phyloP scores from a whole-genome alignment of 768 basidiomycete genomes.

The Imleria badia region DNA sequence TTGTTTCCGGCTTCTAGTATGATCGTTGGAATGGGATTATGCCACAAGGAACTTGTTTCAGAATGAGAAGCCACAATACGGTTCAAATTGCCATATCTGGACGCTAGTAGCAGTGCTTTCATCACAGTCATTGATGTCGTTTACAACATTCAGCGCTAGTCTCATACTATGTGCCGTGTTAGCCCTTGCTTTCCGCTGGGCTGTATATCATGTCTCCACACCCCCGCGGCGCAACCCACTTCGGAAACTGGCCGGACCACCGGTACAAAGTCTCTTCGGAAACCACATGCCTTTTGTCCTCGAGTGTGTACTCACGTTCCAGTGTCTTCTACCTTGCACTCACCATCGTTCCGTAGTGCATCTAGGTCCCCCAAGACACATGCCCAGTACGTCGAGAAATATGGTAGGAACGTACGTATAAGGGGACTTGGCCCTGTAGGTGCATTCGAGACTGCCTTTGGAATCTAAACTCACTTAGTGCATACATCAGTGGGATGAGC shows the following conservation, averaged over 20 bases:
- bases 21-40: neutral
- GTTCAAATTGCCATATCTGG: neutral
- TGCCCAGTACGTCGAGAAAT: constrained; percentile 51
- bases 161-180: constrained; percentile 8
- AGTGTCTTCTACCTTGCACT: neutral
- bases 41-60: too few species aligned
- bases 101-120: constrained; percentile 12
- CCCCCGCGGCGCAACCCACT: constrained; percentile 43
- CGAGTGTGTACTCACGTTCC: constrained; percentile 44
- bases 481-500: constrained; percentile 62
- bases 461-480: constrained; percentile 14
- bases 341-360: constrained; percentile 40
- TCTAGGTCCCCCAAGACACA: constrained; percentile 52
- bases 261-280: constrained; percentile 45
- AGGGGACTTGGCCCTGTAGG: constrained; percentile 68
- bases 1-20: constrained; percentile 26
- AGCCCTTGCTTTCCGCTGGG: constrained; percentile 16
- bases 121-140: neutral
- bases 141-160: constrained; percentile 1
- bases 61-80: too few species aligned
- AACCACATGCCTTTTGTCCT: constrained; percentile 57
- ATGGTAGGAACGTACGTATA: constrained; percentile 70
- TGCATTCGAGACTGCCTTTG: constrained; percentile 9
- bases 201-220: constrained; percentile 29
- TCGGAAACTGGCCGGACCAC: constrained; percentile 60